phyloP scores from a whole-genome alignment of 345 rosid genomes.

The Raphanus raphanistrum region DNA sequence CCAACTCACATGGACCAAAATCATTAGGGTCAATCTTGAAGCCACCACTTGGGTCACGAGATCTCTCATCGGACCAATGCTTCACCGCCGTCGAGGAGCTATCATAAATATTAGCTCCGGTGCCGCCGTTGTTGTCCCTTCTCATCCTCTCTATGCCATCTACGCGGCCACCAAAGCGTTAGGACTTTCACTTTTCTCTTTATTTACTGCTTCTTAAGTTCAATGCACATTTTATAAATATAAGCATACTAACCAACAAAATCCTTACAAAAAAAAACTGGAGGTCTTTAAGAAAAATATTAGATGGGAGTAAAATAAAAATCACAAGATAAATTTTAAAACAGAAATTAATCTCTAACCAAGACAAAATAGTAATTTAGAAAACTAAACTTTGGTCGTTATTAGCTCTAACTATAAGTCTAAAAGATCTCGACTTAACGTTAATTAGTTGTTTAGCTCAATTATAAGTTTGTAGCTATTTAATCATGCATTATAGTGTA shows the following conservation, averaged over 20 bases:
- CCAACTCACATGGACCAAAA: slow-evolving; percentile 60
- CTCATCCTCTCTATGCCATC: slow-evolving; percentile 85
- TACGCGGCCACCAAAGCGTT: slow-evolving; percentile 99
- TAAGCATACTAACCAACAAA: not conserved
- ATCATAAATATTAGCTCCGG: slow-evolving; percentile 85
- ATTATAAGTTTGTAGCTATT: not conserved
- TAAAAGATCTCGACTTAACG: not conserved
- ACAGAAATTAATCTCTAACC: not conserved
- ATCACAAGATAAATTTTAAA: not conserved
- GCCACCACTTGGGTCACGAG: slow-evolving; percentile 58
- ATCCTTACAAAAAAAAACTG: not conserved
- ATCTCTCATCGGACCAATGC: slow-evolving; percentile 66
- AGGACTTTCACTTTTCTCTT: slow-evolving; percentile 26
- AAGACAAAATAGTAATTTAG: not conserved
- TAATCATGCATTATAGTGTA: not conserved
- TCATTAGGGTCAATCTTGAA: slow-evolving; percentile 67
- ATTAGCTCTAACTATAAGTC: not conserved
- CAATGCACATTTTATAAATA: not conserved
- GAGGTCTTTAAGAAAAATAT: not conserved
- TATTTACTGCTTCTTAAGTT: not conserved
- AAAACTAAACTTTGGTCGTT: not conserved
- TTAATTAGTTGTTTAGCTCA: not conserved
- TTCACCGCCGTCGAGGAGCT: slow-evolving; percentile 68
- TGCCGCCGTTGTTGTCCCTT: slow-evolving; percentile 78
- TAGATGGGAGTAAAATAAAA: not conserved